Evolutionary conservation across 2,329 filamentous ascomycete genomes (phyloP).

Genomic region (Diaporthe australafricana): DNA sequence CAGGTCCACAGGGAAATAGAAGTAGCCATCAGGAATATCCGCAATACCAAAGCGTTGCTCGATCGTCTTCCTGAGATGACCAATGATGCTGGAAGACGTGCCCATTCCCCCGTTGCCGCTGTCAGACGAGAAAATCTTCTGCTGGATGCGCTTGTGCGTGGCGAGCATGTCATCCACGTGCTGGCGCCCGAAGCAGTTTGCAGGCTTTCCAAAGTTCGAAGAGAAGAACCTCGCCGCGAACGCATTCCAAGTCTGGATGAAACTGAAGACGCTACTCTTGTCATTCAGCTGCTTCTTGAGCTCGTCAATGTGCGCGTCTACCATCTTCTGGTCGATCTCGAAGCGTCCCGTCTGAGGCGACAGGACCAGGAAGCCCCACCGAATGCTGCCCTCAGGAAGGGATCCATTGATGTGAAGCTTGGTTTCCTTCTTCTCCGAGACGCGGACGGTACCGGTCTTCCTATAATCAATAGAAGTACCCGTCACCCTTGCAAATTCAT

Average conservation of each 20-base stretch:
- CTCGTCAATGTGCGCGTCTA: slow-evolving; percentile 70
- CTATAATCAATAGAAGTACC: slow-evolving; percentile 66
- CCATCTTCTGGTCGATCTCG: slow-evolving; percentile 68
- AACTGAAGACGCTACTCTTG: slow-evolving; percentile 62
- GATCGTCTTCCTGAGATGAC: slow-evolving; percentile 66
- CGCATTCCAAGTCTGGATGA: slow-evolving; percentile 62
- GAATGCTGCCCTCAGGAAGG: slow-evolving; percentile 61
- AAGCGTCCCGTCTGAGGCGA: slow-evolving; percentile 65
- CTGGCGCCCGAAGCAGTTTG: slow-evolving; percentile 62
- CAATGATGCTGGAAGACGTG: slow-evolving; percentile 57
- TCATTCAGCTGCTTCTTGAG: slow-evolving; percentile 66
- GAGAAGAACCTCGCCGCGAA: slow-evolving; percentile 64
- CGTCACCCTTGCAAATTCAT: slow-evolving; percentile 64
- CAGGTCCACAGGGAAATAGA: slow-evolving; percentile 58
- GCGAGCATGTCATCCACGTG: slow-evolving; percentile 65
- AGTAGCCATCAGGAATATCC: slow-evolving; percentile 57
- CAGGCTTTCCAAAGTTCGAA: slow-evolving; percentile 63
- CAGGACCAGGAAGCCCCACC: slow-evolving; percentile 68
- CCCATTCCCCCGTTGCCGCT: slow-evolving; percentile 26
- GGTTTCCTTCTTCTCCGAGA: slow-evolving; percentile 45
- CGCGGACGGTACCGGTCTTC: slow-evolving; percentile 62
- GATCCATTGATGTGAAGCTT: slow-evolving; percentile 43
- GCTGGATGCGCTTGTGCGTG: slow-evolving; percentile 62
- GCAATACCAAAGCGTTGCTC: slow-evolving; percentile 60
- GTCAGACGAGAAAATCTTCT: slow-evolving; percentile 54